Evolutionary conservation across 805 yeast species (phyloP), one percentile per base, ranked within the genome.

Genomic region (Saturnispora saitoi): DNA sequence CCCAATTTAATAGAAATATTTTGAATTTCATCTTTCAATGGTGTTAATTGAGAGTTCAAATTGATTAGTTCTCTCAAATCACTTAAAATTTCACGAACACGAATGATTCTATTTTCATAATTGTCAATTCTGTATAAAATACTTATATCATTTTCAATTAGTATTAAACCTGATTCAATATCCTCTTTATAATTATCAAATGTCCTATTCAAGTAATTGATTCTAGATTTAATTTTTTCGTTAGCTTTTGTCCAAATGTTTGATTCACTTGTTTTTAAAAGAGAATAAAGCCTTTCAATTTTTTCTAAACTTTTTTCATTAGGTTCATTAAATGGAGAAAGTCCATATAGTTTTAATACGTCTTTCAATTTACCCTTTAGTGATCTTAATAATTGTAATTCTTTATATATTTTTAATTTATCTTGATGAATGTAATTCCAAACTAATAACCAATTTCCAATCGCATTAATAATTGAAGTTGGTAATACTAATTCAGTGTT

Each of bases 61-160:
- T 17, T 51, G 45, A 17, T 61, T 66, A 73, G 50, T 1, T 70
- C 67, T 39, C 58, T 58, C 30, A 74, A 54, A 43, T 66, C 66
- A n/a, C 61, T 66, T 40, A 66, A 53, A 17, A 70, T 54, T 14
- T 56, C 54, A 2, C 69, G 62, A 11, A 72, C 60, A 32, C 44
- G 22, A 12, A 56, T 62, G 30, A 56, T 60, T 12, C 47, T 28
- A 43, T 48, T 20, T 43, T 51, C 45, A 31, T 42, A 37, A 26
- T 47, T 30, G 24, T 20, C 42, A 36, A 47, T 31, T 38, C 47
- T 51, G 31, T 49, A 63, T 40, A 66, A 52, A 17, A 46, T 22
- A 28, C 34, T 36, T n/a, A 46, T 41, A 31, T 45, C 54, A 17
- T 17, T 41, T 31, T 42, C 53, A 15, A 50, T 56, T 53, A 38